Evolutionary conservation across 768 basidiomycete genomes (phyloP), one percentile per base, ranked within the genome.

Genomic region (Boletus rex-veris): DNA sequence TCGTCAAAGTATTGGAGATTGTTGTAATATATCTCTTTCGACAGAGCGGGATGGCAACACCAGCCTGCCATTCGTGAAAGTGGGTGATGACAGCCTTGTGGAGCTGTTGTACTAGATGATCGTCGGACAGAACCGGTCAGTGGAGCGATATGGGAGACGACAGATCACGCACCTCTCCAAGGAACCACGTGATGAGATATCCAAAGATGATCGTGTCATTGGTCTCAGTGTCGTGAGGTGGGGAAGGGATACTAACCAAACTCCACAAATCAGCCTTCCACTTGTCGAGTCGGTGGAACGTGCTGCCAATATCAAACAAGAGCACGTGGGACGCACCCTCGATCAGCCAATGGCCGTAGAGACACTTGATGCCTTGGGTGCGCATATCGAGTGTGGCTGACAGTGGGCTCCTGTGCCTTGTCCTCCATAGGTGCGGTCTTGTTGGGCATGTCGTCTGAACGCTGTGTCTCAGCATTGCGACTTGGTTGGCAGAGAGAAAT

Each of bases 211-310:
- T 94, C 21, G 95, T 88, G 68, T 99, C 96, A 78, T 99, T 99
- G 21, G 97, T 99, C 72, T 99, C 97, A 66, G 90, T 87, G 71
- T 99, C 97, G 63, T 91, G 91, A 2, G 94, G 92, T 16, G 96
- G 96, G 42, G 90, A 90, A 7, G 96, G 97, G 54, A 99, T 99
- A 44, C 96, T 96, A 10, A 97, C 96, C 45, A 99, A 74, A 71
- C 95, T 97, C 96, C 96, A 99, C 19, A 99, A 81, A 65, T 99
- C 97, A 44, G 87, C 85, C 72, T 99, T 99, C 96, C 96, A 99
- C 69, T 99, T 97, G 72, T 99, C 96, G 55, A 98, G 80, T 4
- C 88, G 82, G 58, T 85, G 80, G 69, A 88, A 92, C 71, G 84
- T 83, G 65, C 87, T 90, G 50, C 91, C 88, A 7, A 92, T 95